Conservation (phyloP, 2,329 filamentous ascomycete genomes). For the Ceratocystis cubensis region DNA sequence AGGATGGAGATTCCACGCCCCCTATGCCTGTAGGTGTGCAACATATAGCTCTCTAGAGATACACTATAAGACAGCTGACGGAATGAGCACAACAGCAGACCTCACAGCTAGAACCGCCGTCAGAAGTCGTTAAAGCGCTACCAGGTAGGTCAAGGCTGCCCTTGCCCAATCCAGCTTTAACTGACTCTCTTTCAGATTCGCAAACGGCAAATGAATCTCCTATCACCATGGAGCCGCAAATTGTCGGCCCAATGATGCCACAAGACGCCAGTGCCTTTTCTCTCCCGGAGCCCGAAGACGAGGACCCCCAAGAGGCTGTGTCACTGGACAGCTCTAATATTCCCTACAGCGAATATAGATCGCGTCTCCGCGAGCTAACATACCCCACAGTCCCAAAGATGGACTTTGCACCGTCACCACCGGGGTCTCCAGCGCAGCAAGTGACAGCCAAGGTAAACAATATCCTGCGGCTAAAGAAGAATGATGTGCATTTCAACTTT, state of each 20-base stretch:
- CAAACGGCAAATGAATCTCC: neutral
- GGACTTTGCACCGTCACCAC: conserved; percentile 61
- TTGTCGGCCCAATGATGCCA: conserved; percentile 21
- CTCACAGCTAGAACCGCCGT: neutral
- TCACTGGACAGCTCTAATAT: conserved; percentile 33
- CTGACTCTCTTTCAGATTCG: neutral
- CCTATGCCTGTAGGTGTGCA: conserved; percentile 5
- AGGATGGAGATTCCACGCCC: conserved; percentile 28
- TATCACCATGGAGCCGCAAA: neutral
- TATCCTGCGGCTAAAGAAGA: conserved; percentile 65
- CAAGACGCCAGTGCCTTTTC: conserved; percentile 12
- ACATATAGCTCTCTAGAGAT: neutral
- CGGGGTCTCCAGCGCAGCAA: conserved; percentile 41
- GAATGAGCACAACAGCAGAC: neutral
- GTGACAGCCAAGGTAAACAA: conserved; percentile 56
- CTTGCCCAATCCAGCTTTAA: neutral
- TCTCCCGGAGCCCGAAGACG: conserved; percentile 23
- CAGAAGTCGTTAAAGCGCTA: neutral
- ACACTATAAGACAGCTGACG: neutral
- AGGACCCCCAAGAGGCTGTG: conserved; percentile 8
- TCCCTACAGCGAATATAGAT: conserved; percentile 54
- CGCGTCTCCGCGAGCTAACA: conserved; percentile 57
- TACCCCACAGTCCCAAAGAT: conserved; percentile 60
- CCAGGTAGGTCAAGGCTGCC: neutral
- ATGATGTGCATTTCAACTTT: conserved; percentile 66